These are phyloP conservation scores for Saccharomyces uvarum DNA, from an alignment of 1,139 yeast species.

Conservation along the genomic window DNA sequence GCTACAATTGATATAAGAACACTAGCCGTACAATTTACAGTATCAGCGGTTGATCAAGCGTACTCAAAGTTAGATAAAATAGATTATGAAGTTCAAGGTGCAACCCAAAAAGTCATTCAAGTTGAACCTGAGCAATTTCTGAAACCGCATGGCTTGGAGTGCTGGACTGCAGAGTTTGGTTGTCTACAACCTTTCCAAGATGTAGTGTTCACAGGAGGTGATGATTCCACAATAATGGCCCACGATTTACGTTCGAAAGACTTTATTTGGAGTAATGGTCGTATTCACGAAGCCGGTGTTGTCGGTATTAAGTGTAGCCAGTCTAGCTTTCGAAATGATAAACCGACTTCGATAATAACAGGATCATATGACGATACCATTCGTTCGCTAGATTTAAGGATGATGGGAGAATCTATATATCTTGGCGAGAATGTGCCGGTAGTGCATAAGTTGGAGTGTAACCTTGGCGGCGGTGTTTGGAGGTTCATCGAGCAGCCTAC, in stretches of 20 bases:
- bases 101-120: slow-evolving; percentile 7
- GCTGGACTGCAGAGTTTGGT: slow-evolving; percentile 85
- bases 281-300: slow-evolving; percentile 81
- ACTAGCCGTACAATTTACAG: slow-evolving; percentile 3
- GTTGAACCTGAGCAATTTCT: slow-evolving; percentile 9
- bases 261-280: slow-evolving; percentile 47
- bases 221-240: slow-evolving; percentile 68
- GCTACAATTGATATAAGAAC: slow-evolving; percentile 18
- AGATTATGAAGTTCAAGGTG: slow-evolving; percentile 19
- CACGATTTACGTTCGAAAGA: slow-evolving; percentile 57
- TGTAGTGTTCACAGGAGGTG: slow-evolving; percentile 84
- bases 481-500: slow-evolving; percentile 60
- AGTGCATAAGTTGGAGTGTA: slow-evolving; percentile 32
- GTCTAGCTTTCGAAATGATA: slow-evolving; percentile 22
- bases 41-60: background rate
- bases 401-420: slow-evolving; percentile 31
- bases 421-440: slow-evolving; percentile 29
- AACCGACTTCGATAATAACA: slow-evolving; percentile 61
- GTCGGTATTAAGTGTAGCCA: slow-evolving; percentile 49
- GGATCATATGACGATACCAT: slow-evolving; percentile 88
- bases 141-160: slow-evolving; percentile 57
- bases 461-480: slow-evolving; percentile 95
- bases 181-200: slow-evolving; percentile 44
- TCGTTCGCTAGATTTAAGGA: slow-evolving; percentile 61
- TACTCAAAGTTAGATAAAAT: slow-evolving; percentile 9